Evolutionary conservation across 2,329 filamentous ascomycete species (phyloP), one percentile per base, ranked within the genome.

Genomic region (Aspergillus sp.): DNA sequence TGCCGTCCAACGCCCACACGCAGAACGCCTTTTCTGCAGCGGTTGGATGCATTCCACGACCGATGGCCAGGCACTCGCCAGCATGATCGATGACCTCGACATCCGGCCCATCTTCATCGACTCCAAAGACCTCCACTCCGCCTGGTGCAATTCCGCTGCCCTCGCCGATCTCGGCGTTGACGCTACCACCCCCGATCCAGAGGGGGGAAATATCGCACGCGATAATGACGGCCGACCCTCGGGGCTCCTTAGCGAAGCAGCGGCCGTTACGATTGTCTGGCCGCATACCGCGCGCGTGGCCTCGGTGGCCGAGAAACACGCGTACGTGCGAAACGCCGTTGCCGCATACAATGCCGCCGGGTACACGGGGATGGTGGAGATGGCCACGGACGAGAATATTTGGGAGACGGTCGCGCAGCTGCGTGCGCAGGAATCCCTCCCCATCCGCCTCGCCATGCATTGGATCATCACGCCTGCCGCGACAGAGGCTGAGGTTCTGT

Each of bases 31-130:
- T 12, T 55, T 81, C 48, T 80, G 79, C 62, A 71, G 71, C 57
- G 77, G 78, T 3, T 82, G 79, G 80, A 78, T 80, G 72, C 78
- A 81, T 56, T 72, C 68, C 20, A 77, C 77, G 72, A 81, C 78
- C 0, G 64, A 75, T 41, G 73, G 75, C 3, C 59, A 72, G 24
- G 77, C 78, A 1, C 70, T 77, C 30, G 77, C 78, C 5, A 73
- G 65, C 33, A 75, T 74, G 68, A 59, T 82, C 9, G 79, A 82
- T 56, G 78, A 79, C 55, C 64, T 82, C 17, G 79, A 81, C 59
- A 64, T 71, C 1, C 71, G 79, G 20, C 79, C 80, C 0, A 80
- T 82, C 51, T 81, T 76, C 61, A 78, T 82, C 51, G 77, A 81
- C 48, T 71, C 78, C 3, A 77, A 79, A 50, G 79, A 81, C 58